Base-by-base conservation (phyloP, 257 asterid species). In the Nicotiana knightiana region DNA sequence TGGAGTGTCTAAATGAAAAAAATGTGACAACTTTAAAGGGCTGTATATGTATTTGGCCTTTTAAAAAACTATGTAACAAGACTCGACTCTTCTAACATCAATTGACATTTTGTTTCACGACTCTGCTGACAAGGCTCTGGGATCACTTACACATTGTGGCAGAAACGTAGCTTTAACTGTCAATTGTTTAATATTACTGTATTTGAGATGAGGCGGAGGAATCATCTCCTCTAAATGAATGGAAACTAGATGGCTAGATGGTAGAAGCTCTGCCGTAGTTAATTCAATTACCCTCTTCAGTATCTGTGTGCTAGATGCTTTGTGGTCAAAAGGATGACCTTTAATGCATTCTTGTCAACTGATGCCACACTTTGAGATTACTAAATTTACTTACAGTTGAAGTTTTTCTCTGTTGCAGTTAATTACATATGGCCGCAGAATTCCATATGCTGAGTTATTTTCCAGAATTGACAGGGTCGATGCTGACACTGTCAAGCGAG, bases 401-500 rank as follows among this genome's bases (percentile, higher is more conserved):
- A 28, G 54, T 17, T 79, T 76, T 57, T 43, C 16, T 57, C 53
- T 9, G 0, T 75, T 92, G 90, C 97, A 96, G 99, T 63, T 96
- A 88, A 91, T 96, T 78, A 92, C 98, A 7, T 96, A 94, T 67
- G 98, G 99, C 75, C 88, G 99, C 89, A 93, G 99, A 87, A 93
- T 96, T 75, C 97, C 99, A 37, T 93, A 86, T 81, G 92, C 98
- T 9, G 99, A 96, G 86, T 86, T 96, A 18, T 93, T 94, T 86
- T 93, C 97, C 84, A 91, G 99, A 87, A 96, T 96, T 82, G 98
- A 94, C 62, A 86, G 97, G 61, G 97, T 96, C n/a, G 92, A 94
- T 92, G 89, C 92, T 85, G 90, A 88, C 87, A 89, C 99, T 9
- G 43, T 96, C 87, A 96, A 90, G 85, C 97, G 98, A 53, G 98